Evolutionary conservation across 495 filamentous ascomycete genomes (phyloP).

Genomic region (Stereocaulon alpinum): DNA sequence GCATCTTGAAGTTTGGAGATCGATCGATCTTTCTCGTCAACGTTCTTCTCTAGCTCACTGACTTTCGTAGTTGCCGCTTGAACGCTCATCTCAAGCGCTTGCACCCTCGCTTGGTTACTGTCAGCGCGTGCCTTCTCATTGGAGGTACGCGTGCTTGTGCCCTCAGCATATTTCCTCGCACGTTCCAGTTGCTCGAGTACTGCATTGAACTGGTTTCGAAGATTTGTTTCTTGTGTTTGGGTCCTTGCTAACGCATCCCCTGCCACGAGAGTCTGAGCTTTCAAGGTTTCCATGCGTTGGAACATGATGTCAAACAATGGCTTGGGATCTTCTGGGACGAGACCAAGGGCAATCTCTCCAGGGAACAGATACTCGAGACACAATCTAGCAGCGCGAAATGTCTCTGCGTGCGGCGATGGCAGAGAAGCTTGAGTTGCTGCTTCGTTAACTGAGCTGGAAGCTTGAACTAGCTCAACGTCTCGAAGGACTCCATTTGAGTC

Average conservation of each 20-base stretch:
- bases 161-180: conserved; percentile 31
- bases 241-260: conserved; percentile 7
- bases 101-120: conserved; percentile 33
- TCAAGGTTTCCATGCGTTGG: conserved; percentile 7
- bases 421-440: conserved; percentile 18
- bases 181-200: conserved; percentile 27
- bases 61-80: conserved; percentile 34
- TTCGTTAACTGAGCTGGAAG: conserved; percentile 4
- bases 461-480: neutral
- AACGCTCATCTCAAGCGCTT: conserved; percentile 45
- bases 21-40: conserved; percentile 46
- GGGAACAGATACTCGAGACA: conserved; percentile 58
- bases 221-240: conserved; percentile 13
- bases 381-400: conserved; percentile 55
- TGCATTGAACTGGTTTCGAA: conserved; percentile 37
- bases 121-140: conserved; percentile 27
- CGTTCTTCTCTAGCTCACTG: conserved; percentile 40
- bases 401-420: conserved; percentile 9
- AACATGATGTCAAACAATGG: conserved; percentile 19
- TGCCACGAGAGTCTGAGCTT: conserved; percentile 2
- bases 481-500: conserved; percentile 7
- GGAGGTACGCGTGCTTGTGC: conserved; percentile 4
- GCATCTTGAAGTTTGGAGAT: conserved; percentile 52
- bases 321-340: conserved; percentile 19
- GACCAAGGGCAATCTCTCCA: conserved; percentile 44